Evolutionary conservation across 1,139 yeast species (phyloP).

Genomic region (Protomyces macrosporus): DNA sequence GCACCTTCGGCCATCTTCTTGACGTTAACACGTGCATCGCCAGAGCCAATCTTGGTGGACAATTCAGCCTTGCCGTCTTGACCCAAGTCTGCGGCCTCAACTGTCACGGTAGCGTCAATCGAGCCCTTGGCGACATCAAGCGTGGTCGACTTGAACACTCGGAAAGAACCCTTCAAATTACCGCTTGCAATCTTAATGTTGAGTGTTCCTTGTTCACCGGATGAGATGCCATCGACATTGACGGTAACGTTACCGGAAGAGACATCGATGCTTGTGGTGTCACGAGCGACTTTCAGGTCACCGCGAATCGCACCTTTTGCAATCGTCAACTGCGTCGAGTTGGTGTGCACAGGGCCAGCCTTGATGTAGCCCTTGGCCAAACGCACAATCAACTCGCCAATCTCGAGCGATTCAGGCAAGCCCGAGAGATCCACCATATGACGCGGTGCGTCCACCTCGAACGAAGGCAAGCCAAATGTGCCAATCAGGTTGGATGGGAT

Average conservation of each 20-base stretch:
- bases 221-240: conserved; percentile 11
- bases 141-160: conserved; percentile 20
- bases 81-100: background rate
- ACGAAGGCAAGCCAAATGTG: conserved; percentile 12
- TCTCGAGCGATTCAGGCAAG: conserved; percentile 22
- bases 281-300: conserved; percentile 8
- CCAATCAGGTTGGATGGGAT: conserved; percentile 23
- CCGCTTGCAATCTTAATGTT: conserved; percentile 17
- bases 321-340: conserved; percentile 17
- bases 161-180: conserved; percentile 15
- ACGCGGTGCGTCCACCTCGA: conserved; percentile 20
- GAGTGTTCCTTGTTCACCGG: conserved; percentile 10
- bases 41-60: conserved; percentile 23
- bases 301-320: conserved; percentile 20
- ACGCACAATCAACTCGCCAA: conserved; percentile 15
- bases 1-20: conserved; percentile 14
- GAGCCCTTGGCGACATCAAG: conserved; percentile 23
- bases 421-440: conserved; percentile 22
- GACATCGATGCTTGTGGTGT: conserved; percentile 13
- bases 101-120: conserved; percentile 5
- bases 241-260: conserved; percentile 14
- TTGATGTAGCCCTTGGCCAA: conserved; percentile 21
- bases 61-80: background rate
- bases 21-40: conserved; percentile 21
- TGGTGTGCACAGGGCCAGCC: conserved; percentile 22